Evolutionary conservation across 768 basidiomycete genomes (phyloP).

Genomic region (Leucocoprinus birnbaumii): DNA sequence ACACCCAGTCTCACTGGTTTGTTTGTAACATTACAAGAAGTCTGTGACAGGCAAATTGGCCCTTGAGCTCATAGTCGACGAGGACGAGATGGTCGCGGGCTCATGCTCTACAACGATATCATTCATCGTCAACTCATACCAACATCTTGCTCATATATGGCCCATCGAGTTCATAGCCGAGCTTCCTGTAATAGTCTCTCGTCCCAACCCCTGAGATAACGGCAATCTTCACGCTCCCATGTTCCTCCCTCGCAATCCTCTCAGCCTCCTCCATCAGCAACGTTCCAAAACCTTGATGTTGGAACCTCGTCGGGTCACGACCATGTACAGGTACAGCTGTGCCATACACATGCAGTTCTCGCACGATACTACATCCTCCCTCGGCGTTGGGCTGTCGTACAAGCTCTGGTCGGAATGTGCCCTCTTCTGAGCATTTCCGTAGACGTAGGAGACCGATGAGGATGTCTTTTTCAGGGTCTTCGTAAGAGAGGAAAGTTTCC

Average conservation of each 20-base stretch:
- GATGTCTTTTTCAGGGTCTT: slow-evolving; percentile 96
- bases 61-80: too few relatives aligned
- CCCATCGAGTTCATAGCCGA: slow-evolving; percentile 93
- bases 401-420: slow-evolving; percentile 94
- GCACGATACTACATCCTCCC: slow-evolving; percentile 87
- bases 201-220: slow-evolving; percentile 99
- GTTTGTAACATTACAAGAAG: too few relatives aligned
- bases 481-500: slow-evolving; percentile 99
- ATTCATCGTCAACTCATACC: slow-evolving; percentile 24
- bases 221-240: slow-evolving; percentile 93
- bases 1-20: too few relatives aligned
- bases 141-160: slow-evolving; percentile 96
- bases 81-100: too few relatives aligned
- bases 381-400: slow-evolving; percentile 64
- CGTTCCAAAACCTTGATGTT: slow-evolving; percentile 97
- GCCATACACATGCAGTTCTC: slow-evolving; percentile 97
- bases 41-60: too few relatives aligned
- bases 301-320: slow-evolving; percentile 97
- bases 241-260: slow-evolving; percentile 94
- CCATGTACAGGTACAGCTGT: slow-evolving; percentile 98
- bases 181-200: slow-evolving; percentile 91
- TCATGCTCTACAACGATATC: neutral
- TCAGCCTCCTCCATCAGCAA: slow-evolving; percentile 99
- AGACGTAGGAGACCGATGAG: slow-evolving; percentile 90
- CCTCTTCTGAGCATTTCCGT: slow-evolving; percentile 94